A percentile compares a stretch with the other conserved stretches of the same genome.
Conservation (phyloP, 352 stramenopile genomes). For the Halophytophthora polymorphica region DNA sequence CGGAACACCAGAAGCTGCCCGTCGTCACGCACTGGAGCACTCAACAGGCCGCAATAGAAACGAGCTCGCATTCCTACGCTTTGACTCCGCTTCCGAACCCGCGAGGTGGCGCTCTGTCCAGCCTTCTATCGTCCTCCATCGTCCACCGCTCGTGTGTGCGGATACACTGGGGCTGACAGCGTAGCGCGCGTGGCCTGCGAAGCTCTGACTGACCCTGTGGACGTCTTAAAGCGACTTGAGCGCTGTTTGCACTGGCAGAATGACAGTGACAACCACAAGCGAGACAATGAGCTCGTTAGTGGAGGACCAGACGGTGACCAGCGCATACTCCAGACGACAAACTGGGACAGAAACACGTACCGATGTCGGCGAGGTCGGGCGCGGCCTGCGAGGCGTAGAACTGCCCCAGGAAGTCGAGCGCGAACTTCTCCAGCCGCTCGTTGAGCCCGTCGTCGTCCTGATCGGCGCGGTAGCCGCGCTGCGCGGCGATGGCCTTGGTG, state of each 20-base stretch:
- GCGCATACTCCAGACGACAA: too few relatives aligned
- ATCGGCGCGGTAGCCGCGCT: slow-evolving; percentile 41
- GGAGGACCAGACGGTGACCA: too few relatives aligned
- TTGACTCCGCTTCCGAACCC: too few relatives aligned
- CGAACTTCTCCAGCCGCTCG: slow-evolving; percentile 50
- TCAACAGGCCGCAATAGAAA: neutral
- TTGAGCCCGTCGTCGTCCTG: slow-evolving; percentile 57
- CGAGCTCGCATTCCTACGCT: neutral
- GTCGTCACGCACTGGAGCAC: slow-evolving; percentile 6
- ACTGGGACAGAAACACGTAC: slow-evolving; percentile 26
- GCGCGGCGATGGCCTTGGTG: slow-evolving; percentile 48
- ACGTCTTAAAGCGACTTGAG: slow-evolving; percentile 31
- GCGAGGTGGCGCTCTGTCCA: too few relatives aligned
- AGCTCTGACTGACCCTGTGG: too few relatives aligned
- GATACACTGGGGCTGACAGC: too few relatives aligned
- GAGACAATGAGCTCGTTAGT: too few relatives aligned
- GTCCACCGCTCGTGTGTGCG: neutral
- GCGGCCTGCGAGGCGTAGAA: slow-evolving; percentile 36
- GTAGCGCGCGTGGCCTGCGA: too few relatives aligned
- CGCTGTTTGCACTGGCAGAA: slow-evolving; percentile 18
- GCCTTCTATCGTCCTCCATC: neutral
- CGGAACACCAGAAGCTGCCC: slow-evolving; percentile 14
- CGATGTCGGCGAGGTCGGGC: slow-evolving; percentile 40
- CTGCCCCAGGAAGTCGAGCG: slow-evolving; percentile 35
- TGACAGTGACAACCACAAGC: neutral